Base-by-base conservation (phyloP, 345 rosid species). In the Syzygium jambos region DNA sequence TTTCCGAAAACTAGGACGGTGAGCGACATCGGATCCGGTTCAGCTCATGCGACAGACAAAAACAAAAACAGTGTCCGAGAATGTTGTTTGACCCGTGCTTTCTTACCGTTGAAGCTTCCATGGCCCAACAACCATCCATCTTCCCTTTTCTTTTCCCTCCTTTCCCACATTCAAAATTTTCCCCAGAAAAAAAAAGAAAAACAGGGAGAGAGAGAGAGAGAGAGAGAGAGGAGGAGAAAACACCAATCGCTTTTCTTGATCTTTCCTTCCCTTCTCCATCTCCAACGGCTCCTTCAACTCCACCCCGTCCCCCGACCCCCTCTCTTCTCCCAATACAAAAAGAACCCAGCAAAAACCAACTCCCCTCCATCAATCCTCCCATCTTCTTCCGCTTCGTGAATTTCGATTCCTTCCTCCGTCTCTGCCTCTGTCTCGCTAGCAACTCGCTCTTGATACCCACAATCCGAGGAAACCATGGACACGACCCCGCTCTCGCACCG, bases 401-500 rank as follows among this genome's bases (percentile, higher is more conserved):
- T 84, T 73, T 68, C 56, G 11, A 59, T 4, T 52, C 53, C 87
- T 43, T 43, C 84, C 41, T 6, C 21, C 19, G 9, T 19, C 23
- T 54, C 56, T 41, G 55, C 49, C 51, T 6, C 16, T 19, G 9
- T 21, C 46, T 34, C 22, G 6, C 5, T 23, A 4, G 23, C 22
- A 34, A 11, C 23, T 0, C 0, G 82, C 14, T 10, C 27, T 38
- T 11, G 27, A 73, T 38, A 73, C 49, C 82, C 82, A 38, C 82
- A 73, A 46, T 13, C 77, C n/a, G 38, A 51, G 82, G 82, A 51
- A 21, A 57, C 43, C 78, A 94, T 95, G 98, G 95, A 92, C 59
- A 88, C 95, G 9, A 89, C 95, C 17, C 95, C 96, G 34, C 92
- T 92, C 85, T 87, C 92, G 55, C 94, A 85, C 38, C 93, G 90